Percentiles rank a stretch among this genome's conserved stretches.
phyloP scores from a whole-genome alignment of 176 grass and related monocot species.

The Microstegium vimineum region DNA sequence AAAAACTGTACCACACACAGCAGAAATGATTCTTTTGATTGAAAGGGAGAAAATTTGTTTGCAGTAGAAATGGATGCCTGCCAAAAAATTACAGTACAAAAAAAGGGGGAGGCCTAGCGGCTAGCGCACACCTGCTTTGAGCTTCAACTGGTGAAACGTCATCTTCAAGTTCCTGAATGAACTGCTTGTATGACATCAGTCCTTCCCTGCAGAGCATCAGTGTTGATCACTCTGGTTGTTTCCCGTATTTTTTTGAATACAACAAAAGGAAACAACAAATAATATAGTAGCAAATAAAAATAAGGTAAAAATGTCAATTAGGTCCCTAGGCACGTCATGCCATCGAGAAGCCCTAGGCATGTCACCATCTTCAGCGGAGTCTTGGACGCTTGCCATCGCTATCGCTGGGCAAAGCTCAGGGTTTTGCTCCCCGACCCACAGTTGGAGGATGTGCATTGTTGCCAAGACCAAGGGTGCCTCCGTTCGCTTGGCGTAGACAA shows the following conservation, averaged over 20 bases:
- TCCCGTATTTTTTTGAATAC: not conserved
- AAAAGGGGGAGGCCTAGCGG: not conserved
- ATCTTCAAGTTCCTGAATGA: conserved; percentile 99
- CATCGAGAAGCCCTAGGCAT: too few species aligned
- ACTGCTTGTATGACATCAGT: conserved; percentile 97
- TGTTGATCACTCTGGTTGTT: too few species aligned
- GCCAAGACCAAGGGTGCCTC: too few species aligned
- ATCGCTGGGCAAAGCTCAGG: too few species aligned
- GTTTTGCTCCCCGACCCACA: too few species aligned
- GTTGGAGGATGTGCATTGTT: too few species aligned
- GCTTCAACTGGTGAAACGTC: conserved; percentile 90
- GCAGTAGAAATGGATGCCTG: conserved; percentile 13
- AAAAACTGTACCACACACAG: not conserved
- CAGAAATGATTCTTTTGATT: not conserved
- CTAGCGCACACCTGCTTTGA: conserved; percentile 66
- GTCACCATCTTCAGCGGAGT: too few species aligned
- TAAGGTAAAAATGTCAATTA: not conserved
- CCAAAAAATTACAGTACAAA: conserved; percentile 7
- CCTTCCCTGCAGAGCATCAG: conserved; percentile 73
- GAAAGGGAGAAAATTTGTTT: not conserved
- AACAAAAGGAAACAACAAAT: not conserved
- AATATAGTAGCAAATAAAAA: conserved; percentile 11
- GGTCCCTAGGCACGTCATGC: too few species aligned
- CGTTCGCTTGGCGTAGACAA: too few species aligned
- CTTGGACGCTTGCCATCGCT: too few species aligned